Base-by-base conservation (phyloP, 257 asterid species). In the Gentiana straminea region DNA sequence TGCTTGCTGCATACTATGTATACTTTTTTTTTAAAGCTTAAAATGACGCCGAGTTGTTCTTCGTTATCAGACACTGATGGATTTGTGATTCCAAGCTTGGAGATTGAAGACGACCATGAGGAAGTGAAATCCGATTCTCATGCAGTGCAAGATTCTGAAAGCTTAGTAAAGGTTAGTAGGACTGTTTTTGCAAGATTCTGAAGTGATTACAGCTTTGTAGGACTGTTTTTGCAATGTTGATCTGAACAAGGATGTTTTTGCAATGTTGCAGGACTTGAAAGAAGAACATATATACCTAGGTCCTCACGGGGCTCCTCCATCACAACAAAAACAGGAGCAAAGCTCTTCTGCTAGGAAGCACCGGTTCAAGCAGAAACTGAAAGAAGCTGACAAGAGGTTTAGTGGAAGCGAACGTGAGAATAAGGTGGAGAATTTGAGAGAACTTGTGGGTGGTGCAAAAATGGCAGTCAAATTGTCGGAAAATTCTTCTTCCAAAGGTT, bases 231-330 rank as follows among this genome's bases (percentile, higher is more conserved):
- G 8, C 24, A 24, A 24, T 24, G 24, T 24, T 41, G 46, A 41
- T 10, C 9, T 41, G 46, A 41, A 41, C 46, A 41, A 10, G 46
- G 46, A 41, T 10, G 46, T 41, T 41, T 41, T 35, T 55, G 55
- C 56, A 53, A 35, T 39, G 70, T 55, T 58, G 64, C 77, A 83
- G 88, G 71, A 70, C 33, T 64, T 32, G 43, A 79, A 81, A 75
- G 94, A 83, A 71, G 97, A 88, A 54, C 66, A 62, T 9, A 80
- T 85, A 75, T 92, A 88, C 68, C 91, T 92, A 13, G 99, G 97
- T 46, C 95, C 98, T 7, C 99, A 88, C 63, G 95, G 95, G 35
- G 94, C 95, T 35, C 95, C 98, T 48, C 97, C 98, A 32, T 77
- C 83, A 57, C 90, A 73, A 43, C 70, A 92, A 9, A 85, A 78